A percentile compares a stretch with the other conserved stretches of the same genome.
These are phyloP conservation scores for Lactuca saligna DNA, from an alignment of 129 eudicot genomes.

Conservation along the genomic window DNA sequence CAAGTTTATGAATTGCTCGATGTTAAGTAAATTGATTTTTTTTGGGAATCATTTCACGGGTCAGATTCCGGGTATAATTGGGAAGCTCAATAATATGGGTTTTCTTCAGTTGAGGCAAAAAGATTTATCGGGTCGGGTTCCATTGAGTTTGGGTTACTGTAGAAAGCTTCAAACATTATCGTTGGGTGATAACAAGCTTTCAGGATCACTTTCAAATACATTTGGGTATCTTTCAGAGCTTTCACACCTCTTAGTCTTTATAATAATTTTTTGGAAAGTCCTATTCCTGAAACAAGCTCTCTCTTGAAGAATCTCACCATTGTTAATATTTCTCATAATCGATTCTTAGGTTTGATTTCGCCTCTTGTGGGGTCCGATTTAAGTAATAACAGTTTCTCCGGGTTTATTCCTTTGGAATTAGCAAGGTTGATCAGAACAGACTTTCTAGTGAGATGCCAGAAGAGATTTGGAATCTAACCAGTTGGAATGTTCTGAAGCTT, in stretches of 20 bases:
- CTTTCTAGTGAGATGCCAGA: constrained; percentile 68
- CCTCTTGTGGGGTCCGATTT: constrained; percentile 73
- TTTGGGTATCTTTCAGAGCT: constrained; percentile 70
- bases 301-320: constrained; percentile 67
- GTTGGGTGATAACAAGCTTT: too few relatives aligned
- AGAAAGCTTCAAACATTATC: too few relatives aligned
- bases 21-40: constrained; percentile 68
- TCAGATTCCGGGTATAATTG: constrained; percentile 22
- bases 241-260: constrained; percentile 58
- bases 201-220: too few relatives aligned
- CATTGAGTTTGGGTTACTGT: too few relatives aligned
- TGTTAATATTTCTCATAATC: constrained; percentile 73
- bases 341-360: constrained; percentile 56
- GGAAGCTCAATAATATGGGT: constrained; percentile 67
- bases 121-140: constrained; percentile 62
- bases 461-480: constrained; percentile 66
- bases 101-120: constrained; percentile 82
- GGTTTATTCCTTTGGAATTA: constrained; percentile 60
- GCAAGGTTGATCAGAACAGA: constrained; percentile 54
- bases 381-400: constrained; percentile 80
- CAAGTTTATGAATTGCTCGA: constrained; percentile 77
- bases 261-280: constrained; percentile 86
- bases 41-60: constrained; percentile 75
- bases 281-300: constrained; percentile 69
- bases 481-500: constrained; percentile 71